Conservation (phyloP, 805 yeast species). For the Lipomyces japonicus region DNA sequence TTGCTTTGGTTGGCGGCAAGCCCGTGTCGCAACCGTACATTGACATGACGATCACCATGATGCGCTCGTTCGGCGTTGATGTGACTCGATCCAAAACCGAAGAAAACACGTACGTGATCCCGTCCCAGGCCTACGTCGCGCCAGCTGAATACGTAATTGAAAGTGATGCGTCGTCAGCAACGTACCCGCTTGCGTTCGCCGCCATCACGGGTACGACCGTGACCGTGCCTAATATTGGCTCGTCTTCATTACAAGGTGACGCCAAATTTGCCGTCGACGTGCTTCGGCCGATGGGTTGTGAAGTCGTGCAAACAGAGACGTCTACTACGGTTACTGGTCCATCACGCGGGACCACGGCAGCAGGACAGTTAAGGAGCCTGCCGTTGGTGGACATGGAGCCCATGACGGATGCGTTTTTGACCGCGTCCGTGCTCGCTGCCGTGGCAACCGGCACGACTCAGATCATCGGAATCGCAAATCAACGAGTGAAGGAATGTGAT, state of each 20-base stretch:
- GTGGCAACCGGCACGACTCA: constrained; percentile 57
- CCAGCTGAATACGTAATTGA: constrained; percentile 87
- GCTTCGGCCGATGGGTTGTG: constrained; percentile 90
- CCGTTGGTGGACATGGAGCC: constrained; percentile 94
- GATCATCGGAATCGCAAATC: constrained; percentile 95
- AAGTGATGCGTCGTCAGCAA: constrained; percentile 96
- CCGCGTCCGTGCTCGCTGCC: constrained; percentile 98
- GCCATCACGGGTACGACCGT: constrained; percentile 92
- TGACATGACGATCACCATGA: constrained; percentile 95
- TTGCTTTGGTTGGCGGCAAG: constrained; percentile 89
- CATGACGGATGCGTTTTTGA: constrained; percentile 97
- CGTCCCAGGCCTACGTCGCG: constrained; percentile 72
- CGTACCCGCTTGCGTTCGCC: constrained; percentile 95
- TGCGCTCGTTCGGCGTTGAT: constrained; percentile 79
- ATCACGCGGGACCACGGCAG: no score
- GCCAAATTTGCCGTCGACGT: constrained; percentile 95
- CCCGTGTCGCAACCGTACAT: constrained; percentile 95
- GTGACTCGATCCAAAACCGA: constrained; percentile 69
- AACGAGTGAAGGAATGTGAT: constrained; percentile 95
- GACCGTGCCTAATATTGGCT: constrained; percentile 92
- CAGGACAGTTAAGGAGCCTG: constrained; percentile 65
- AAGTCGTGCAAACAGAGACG: constrained; percentile 72
- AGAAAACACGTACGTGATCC: constrained; percentile 83
- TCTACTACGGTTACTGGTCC: constrained; percentile 95
- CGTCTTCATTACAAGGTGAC: constrained; percentile 90